A percentile compares a stretch with the other conserved stretches of the same genome.
These are phyloP conservation scores for Petunia axillaris DNA, from an alignment of 257 asterid species.

Conservation along the genomic window DNA sequence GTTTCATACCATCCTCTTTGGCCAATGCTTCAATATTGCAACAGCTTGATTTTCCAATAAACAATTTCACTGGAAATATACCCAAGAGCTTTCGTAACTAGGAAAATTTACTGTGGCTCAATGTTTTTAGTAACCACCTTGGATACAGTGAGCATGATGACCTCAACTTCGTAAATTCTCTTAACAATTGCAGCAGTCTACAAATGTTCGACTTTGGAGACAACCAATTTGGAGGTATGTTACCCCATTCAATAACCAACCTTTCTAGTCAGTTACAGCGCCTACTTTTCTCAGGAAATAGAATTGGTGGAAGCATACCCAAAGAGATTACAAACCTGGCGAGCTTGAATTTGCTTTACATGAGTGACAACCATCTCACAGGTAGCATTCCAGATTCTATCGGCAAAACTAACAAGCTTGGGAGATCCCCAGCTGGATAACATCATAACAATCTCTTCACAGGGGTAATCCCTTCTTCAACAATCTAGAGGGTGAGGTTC, in stretches of 20 bases:
- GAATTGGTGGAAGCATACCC: slow-evolving; percentile 48
- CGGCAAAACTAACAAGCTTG: slow-evolving; percentile 45
- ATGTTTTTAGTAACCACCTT: slow-evolving; percentile 39
- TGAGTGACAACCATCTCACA: slow-evolving; percentile 28
- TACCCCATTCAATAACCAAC: slow-evolving; percentile 41
- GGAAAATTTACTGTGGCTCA: slow-evolving; percentile 28
- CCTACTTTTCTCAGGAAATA: slow-evolving; percentile 34
- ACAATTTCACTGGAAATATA: slow-evolving; percentile 47
- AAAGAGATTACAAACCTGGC: slow-evolving; percentile 45
- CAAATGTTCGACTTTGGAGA: slow-evolving; percentile 34
- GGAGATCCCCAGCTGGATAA: slow-evolving; percentile 34
- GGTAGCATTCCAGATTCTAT: slow-evolving; percentile 51
- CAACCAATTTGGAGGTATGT: slow-evolving; percentile 42
- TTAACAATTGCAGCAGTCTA: slow-evolving; percentile 48
- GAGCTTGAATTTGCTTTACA: slow-evolving; percentile 36
- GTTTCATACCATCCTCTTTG: slow-evolving; percentile 44
- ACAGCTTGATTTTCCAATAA: slow-evolving; percentile 36
- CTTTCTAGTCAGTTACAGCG: slow-evolving; percentile 41
- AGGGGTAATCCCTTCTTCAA: slow-evolving; percentile 44
- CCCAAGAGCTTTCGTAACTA: slow-evolving; percentile 46
- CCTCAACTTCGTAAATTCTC: slow-evolving; percentile 38
- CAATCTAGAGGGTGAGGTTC: slow-evolving; percentile 50
- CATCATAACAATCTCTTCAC: slow-evolving; percentile 45
- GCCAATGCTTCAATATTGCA: slow-evolving; percentile 47
- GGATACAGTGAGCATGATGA: slow-evolving; percentile 43